phyloP scores from a whole-genome alignment of 148 eudicot species.

The Nepenthes gracilis region DNA sequence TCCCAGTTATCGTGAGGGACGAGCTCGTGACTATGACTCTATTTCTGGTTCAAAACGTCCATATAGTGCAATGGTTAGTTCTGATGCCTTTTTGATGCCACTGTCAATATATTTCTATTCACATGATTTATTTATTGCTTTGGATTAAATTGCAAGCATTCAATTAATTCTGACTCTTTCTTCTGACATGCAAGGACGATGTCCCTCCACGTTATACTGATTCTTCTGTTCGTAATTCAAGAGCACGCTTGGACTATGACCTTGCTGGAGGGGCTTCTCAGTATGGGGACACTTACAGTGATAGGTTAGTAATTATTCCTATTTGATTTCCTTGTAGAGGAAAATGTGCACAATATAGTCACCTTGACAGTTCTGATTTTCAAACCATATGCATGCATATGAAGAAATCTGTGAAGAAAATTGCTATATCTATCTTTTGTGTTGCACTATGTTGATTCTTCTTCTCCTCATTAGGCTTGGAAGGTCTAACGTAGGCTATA shows the following conservation, averaged over 20 bases:
- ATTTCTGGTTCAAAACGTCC: constrained; percentile 83
- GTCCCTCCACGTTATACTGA: constrained; percentile 73
- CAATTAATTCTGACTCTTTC: background rate
- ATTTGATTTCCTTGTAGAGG: background rate
- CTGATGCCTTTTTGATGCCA: background rate
- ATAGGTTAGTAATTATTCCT: constrained; percentile 38
- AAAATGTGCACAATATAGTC: background rate
- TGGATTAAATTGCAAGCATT: background rate
- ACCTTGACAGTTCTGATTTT: too few species aligned
- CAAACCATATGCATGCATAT: too few species aligned
- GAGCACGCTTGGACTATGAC: constrained; percentile 92
- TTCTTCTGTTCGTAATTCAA: constrained; percentile 62
- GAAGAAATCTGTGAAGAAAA: too few species aligned
- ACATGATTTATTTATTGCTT: background rate
- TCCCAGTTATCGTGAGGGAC: constrained; percentile 72
- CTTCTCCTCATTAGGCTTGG: constrained; percentile 41
- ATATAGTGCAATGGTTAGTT: constrained; percentile 61
- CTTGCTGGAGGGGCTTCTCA: constrained; percentile 52
- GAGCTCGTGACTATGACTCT: constrained; percentile 72
- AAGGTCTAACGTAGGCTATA: constrained; percentile 64
- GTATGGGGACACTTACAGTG: constrained; percentile 68
- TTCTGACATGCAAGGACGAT: constrained; percentile 48
- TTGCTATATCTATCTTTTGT: background rate
- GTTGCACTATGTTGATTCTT: background rate
- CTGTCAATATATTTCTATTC: background rate